Percentiles rank a stretch among this genome's conserved stretches.
Conservation (phyloP, 2,329 filamentous ascomycete species). For the Aspergillus pseudoterreus region DNA sequence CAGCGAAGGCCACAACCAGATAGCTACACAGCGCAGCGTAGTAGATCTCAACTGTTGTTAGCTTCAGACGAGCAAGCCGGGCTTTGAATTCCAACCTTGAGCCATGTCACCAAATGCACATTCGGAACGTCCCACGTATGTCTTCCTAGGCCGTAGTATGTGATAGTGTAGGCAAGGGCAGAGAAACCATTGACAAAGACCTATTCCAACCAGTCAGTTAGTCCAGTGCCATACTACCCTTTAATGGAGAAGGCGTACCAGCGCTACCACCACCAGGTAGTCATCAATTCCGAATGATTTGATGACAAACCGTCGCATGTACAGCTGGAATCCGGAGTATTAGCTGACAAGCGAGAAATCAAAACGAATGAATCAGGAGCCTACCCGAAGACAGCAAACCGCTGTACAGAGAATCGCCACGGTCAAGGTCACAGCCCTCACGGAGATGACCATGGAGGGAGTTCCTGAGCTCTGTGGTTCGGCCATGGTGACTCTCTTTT, state of each 20-base stretch:
- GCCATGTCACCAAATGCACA: constrained; percentile 6
- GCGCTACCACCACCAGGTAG: constrained; percentile 11
- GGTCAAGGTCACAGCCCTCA: constrained; percentile 1
- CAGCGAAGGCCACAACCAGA: constrained; percentile 8
- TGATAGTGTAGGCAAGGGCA: constrained; percentile 11
- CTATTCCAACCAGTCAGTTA: background rate
- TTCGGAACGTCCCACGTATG: constrained; percentile 5
- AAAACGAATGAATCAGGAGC: background rate
- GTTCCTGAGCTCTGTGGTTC: background rate
- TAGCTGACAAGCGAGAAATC: background rate
- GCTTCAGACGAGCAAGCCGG: background rate
- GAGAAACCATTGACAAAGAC: constrained; percentile 11
- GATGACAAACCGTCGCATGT: constrained; percentile 13
- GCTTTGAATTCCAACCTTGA: constrained; percentile 4
- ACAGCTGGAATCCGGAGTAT: constrained; percentile 4
- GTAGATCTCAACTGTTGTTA: constrained; percentile 1
- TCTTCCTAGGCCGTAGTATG: constrained; percentile 13
- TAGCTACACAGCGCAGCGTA: constrained; percentile 13
- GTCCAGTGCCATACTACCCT: background rate
- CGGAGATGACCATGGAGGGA: constrained; percentile 1
- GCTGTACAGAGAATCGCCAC: constrained; percentile 3
- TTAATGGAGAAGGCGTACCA: constrained; percentile 3
- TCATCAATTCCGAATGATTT: constrained; percentile 14
- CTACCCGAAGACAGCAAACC: constrained; percentile 5
- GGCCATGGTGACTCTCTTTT: background rate